These are phyloP conservation scores for Amorphotheca resinae DNA, from an alignment of 495 filamentous ascomycete genomes.

Conservation along the genomic window DNA sequence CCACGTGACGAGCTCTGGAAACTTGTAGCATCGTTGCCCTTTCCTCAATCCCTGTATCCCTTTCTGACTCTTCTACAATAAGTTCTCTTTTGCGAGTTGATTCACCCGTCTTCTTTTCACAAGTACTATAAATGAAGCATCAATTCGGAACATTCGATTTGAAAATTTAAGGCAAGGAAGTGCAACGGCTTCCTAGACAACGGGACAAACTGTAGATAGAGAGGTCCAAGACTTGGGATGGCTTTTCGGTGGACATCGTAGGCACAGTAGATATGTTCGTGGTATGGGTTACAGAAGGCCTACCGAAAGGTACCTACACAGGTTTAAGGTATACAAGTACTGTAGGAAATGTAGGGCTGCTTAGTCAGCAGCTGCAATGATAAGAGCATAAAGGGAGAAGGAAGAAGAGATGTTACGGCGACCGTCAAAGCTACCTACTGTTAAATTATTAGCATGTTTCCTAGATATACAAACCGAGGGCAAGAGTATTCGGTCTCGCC, in stretches of 20 bases:
- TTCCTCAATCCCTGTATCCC: too few species aligned
- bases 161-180: too few species aligned
- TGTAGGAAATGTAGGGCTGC: background rate
- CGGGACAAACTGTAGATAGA: background rate
- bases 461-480: too few species aligned
- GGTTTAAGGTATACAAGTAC: background rate
- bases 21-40: too few species aligned
- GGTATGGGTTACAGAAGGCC: background rate
- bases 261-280: background rate
- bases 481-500: background rate
- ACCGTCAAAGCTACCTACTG: background rate
- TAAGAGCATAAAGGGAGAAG: background rate
- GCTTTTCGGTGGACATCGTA: background rate
- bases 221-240: background rate
- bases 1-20: too few species aligned
- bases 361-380: background rate
- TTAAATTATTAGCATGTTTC: too few species aligned
- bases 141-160: too few species aligned
- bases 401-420: background rate
- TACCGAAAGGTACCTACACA: background rate
- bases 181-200: too few species aligned
- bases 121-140: too few species aligned
- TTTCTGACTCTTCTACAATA: too few species aligned
- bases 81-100: too few species aligned
- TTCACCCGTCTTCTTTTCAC: too few species aligned